Conservation (phyloP, 169 alveolate species). For the Eimeria maxima region DNA sequence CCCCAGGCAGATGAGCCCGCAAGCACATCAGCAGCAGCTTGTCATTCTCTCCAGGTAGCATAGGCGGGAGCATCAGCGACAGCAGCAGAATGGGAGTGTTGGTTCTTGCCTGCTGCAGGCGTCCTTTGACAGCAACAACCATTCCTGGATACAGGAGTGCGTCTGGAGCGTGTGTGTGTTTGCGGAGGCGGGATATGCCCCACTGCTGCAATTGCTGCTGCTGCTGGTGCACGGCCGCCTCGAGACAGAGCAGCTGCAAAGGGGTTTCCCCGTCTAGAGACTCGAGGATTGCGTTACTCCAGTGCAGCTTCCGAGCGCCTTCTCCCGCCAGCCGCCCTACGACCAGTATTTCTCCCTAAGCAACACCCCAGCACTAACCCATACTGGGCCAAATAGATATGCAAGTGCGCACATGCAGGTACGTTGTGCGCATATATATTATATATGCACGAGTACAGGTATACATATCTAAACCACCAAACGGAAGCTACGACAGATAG, state of each 20-base stretch:
- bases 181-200: conserved; percentile 43
- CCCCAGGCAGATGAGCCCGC: background rate
- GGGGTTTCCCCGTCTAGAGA: conserved; percentile 55
- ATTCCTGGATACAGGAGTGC: conserved; percentile 56
- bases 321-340: conserved; percentile 65
- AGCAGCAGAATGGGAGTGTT: conserved; percentile 11
- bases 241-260: conserved; percentile 64
- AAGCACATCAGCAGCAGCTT: background rate
- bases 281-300: conserved; percentile 60
- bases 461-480: background rate
- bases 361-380: background rate
- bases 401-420: background rate
- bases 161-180: conserved; percentile 46
- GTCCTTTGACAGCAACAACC: conserved; percentile 71
- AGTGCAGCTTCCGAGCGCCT: conserved; percentile 55
- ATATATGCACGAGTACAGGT: background rate
- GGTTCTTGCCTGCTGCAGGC: conserved; percentile 65
- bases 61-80: conserved; percentile 13
- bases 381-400: background rate
- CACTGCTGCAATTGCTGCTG: conserved; percentile 78
- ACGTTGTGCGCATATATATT: background rate
- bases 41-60: background rate
- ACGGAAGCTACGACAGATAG: too few relatives aligned
- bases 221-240: conserved; percentile 57
- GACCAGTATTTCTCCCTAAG: conserved; percentile 16